Base-by-base conservation (phyloP, 805 yeast species). In the Scheffersomyces amazonensis region DNA sequence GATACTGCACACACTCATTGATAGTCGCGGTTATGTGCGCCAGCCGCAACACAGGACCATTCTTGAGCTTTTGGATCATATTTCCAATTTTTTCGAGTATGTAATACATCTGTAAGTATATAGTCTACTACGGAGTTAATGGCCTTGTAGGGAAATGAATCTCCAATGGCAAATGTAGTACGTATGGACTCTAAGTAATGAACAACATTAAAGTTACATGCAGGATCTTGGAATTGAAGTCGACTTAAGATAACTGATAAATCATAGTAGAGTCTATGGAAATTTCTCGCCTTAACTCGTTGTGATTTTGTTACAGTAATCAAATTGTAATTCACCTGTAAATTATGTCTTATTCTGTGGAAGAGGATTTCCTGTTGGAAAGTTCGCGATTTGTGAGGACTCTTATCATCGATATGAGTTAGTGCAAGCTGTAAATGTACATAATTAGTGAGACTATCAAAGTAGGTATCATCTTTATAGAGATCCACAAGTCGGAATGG, bases 61-160 rank as follows among this genome's bases (percentile, higher is more conserved):
- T 46, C 47, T 16, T 36, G 32, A 16, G 38, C 30, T 19, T 37
- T 39, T 3, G 42, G 34, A 34, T 56, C 53, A 34, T 56, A 61
- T 19, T 25, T 42, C 68, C 68, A 62, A 16, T 32, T 21, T 2
- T 23, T n/a, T 20, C 55, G 29, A 9, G 54, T 53, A 4, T 44
- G 36, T 18, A 40, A 42, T 8, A 39, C 51, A 4, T 46, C 47
- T 2, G 34, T 36, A 17, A 54, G 35, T 1, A 56, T 39, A 36
- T 47, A 46, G n/a, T 58, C 64, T 8, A 62, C 43, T 3, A 62
- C 47, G 1, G 48, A 58, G 44, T 62, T 61, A 22, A 62, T 31
- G 8, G 55, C 31, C 31, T 49, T 52, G 27, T 38, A 37, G 32
- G 44, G 40, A 6, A 48, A 38, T 16, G 35, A 42, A 10, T 39